These are phyloP conservation scores for Heterobasidion irregulare DNA, from an alignment of 1,284 basidiomycete genomes.

Conservation along the genomic window DNA sequence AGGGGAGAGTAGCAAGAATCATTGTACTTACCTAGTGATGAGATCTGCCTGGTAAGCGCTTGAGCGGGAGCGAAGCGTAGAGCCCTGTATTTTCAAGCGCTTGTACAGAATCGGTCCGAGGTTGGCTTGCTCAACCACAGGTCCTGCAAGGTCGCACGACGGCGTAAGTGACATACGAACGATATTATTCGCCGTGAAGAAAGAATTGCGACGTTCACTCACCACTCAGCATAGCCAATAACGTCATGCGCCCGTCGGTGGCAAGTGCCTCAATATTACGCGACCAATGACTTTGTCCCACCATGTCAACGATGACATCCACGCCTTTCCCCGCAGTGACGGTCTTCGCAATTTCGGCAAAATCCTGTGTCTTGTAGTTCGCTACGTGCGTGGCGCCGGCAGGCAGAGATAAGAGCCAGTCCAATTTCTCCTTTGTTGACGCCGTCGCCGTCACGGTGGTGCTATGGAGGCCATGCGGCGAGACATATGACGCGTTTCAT, in stretches of 20 bases:
- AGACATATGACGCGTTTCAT: background rate
- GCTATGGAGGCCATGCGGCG: constrained; percentile 26
- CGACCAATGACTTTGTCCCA: constrained; percentile 78
- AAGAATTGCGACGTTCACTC: constrained; percentile 10
- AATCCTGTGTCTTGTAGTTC: constrained; percentile 85
- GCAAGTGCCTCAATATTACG: constrained; percentile 77
- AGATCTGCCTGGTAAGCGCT: constrained; percentile 76
- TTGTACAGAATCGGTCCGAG: constrained; percentile 74
- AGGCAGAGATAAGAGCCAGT: constrained; percentile 62
- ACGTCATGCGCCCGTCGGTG: constrained; percentile 71
- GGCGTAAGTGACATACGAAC: background rate
- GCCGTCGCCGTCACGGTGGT: constrained; percentile 77
- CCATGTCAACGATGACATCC: constrained; percentile 84
- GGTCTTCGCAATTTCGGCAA: constrained; percentile 59
- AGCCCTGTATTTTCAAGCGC: constrained; percentile 84
- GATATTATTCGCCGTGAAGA: background rate
- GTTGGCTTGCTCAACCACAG: constrained; percentile 54
- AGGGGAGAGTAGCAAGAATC: background rate
- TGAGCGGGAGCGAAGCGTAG: constrained; percentile 78
- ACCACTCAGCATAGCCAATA: constrained; percentile 70
- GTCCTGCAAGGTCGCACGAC: constrained; percentile 34
- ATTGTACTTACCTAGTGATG: constrained; percentile 35
- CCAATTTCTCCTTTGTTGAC: constrained; percentile 78
- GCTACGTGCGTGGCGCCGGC: constrained; percentile 67
- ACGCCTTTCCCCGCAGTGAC: constrained; percentile 63